These are phyloP conservation scores for Cladosporium sphaerospermum DNA, from an alignment of 2,329 filamentous ascomycete genomes.

Conservation along the genomic window DNA sequence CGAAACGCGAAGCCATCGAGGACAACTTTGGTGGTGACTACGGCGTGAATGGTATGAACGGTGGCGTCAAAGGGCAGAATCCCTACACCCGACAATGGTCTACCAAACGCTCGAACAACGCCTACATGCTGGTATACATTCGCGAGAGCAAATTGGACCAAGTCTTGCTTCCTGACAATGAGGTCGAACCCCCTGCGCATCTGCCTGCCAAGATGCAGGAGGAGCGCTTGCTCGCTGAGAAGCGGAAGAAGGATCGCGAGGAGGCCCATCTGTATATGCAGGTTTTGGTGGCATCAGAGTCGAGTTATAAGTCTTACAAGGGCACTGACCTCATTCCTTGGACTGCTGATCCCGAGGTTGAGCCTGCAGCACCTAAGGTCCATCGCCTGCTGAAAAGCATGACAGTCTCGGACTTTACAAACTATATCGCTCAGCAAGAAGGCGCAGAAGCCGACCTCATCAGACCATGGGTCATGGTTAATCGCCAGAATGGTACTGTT, in stretches of 20 bases:
- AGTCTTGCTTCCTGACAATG: conserved; percentile 69
- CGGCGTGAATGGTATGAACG: conserved; percentile 46
- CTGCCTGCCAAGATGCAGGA: conserved; percentile 73
- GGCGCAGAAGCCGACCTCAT: conserved; percentile 62
- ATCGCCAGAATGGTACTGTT: conserved; percentile 93
- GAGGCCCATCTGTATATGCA: conserved; percentile 91
- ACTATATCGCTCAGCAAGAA: conserved; percentile 64
- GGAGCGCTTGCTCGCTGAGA: conserved; percentile 70
- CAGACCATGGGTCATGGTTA: conserved; percentile 95
- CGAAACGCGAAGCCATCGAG: conserved; percentile 82
- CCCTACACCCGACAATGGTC: conserved; percentile 60
- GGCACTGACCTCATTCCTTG: conserved; percentile 69
- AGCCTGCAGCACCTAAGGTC: conserved; percentile 62
- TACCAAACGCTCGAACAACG: conserved; percentile 69
- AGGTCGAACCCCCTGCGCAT: conserved; percentile 73
- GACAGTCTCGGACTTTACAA: conserved; percentile 68
- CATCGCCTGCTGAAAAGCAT: conserved; percentile 72
- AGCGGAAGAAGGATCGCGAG: conserved; percentile 77
- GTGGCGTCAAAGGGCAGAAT: conserved; percentile 53
- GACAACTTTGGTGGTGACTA: conserved; percentile 96
- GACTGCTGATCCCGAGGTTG: conserved; percentile 52
- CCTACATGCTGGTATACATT: conserved; percentile 98
- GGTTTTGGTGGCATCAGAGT: conserved; percentile 72
- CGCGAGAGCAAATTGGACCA: conserved; percentile 78
- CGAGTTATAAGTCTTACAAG: conserved; percentile 73